Evolutionary conservation across 1,139 yeast genomes (phyloP).

Genomic region (Candida dubliniensis): DNA sequence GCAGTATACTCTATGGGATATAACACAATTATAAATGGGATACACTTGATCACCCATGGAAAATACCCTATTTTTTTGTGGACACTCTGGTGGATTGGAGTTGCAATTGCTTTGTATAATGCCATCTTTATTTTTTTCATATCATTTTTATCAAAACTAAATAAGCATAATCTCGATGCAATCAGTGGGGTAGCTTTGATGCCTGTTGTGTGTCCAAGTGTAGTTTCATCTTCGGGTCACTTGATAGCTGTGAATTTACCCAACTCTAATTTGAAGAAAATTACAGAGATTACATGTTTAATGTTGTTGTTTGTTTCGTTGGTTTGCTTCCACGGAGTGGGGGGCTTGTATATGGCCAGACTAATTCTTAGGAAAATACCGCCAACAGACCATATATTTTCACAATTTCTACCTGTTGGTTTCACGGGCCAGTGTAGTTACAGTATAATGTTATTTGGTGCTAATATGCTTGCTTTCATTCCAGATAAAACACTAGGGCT

Average conservation of each 20-base stretch:
- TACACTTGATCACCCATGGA: slow-evolving; percentile 34
- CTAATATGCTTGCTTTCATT: slow-evolving; percentile 26
- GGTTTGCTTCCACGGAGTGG: slow-evolving; percentile 13
- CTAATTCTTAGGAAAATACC: slow-evolving; percentile 12
- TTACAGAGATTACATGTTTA: slow-evolving; percentile 12
- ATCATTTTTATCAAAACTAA: slow-evolving; percentile 14
- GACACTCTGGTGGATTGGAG: slow-evolving; percentile 17
- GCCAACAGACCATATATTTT: slow-evolving; percentile 12
- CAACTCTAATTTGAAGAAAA: slow-evolving; percentile 7
- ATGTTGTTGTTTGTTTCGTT: slow-evolving; percentile 12
- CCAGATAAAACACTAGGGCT: slow-evolving; percentile 11
- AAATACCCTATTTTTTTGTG: slow-evolving; percentile 20
- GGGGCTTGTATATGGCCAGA: slow-evolving; percentile 11
- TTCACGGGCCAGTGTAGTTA: slow-evolving; percentile 76
- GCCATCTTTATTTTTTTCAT: slow-evolving; percentile 13
- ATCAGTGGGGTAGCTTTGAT: slow-evolving; percentile 12
- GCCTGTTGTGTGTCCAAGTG: slow-evolving; percentile 14
- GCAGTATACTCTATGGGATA: slow-evolving; percentile 82
- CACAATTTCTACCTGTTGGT: slow-evolving; percentile 30
- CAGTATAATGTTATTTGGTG: slow-evolving; percentile 60
- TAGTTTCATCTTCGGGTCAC: slow-evolving; percentile 14
- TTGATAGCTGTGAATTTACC: slow-evolving; percentile 11
- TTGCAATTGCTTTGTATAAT: slow-evolving; percentile 13
- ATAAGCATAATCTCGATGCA: slow-evolving; percentile 8
- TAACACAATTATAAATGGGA: slow-evolving; percentile 57